Evolutionary conservation across 139 green algal species (phyloP), one percentile per base, ranked within the genome.

Genomic region (Dunaliella primolecta): DNA sequence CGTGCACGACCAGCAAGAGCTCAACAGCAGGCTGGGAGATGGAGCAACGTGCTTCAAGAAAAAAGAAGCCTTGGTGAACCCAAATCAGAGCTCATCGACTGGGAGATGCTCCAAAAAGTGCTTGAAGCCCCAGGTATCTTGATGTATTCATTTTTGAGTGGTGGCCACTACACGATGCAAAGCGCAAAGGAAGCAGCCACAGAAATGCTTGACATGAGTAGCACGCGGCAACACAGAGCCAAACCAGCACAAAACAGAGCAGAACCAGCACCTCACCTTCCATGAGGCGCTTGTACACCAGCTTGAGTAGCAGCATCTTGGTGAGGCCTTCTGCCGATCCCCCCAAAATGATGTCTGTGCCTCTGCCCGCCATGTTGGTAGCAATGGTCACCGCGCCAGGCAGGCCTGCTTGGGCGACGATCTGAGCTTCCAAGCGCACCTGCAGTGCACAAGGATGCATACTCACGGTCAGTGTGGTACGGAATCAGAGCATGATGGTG

Each of bases 301-400:
- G 82, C 2, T 87, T 36, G 82, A 90, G 85, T 27, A 93, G 83
- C 32, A 85, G 87, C 84, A 91, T 80, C 25, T 76, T 79, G 0
- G 88, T 90, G 11, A 94, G 82, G 0, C 90, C 90, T 82, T 94
- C 90, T 15, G 97, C 83, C 85, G 27, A 38, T 78, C 97, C 97
- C 0, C 97, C 97, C 56, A 99, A 89, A 29, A 99, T 91, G 89
- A 99, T 99, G 90, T 99, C 97, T 3, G 97, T 99, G 78, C 97
- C 97, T 25, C 97, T 90, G 23, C 97, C 97, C 3, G 97, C 97
- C 97, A 99, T 99, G 94, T 98, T 99, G 78, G 97, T 99, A 38
- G 97, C 94, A 33, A 99, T 98, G 27, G 96, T 99, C 1, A 99
- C 96, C 0, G 92, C 87, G 29, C 93, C 92, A 7, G 89, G 90